Conservation (phyloP, 1,284 basidiomycete genomes). For the Sporisorium scitamineum region DNA sequence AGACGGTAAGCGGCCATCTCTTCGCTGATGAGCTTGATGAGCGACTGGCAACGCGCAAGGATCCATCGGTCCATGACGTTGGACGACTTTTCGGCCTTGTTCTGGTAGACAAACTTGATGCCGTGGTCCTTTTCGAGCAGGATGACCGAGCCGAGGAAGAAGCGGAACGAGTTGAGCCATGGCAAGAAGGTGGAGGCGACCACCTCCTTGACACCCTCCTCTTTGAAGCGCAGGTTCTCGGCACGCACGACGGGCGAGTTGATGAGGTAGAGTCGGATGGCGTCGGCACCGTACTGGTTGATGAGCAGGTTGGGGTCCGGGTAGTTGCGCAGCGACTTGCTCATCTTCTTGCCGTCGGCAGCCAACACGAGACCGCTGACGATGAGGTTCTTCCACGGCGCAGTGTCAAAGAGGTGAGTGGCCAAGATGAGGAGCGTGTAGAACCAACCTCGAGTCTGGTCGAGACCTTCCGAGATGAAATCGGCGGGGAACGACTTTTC, state of each 20-base stretch:
- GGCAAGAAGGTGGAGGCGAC: conserved; percentile 93
- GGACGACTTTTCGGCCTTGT: conserved; percentile 82
- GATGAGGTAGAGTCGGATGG: conserved; percentile 96
- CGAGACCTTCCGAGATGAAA: conserved; percentile 93
- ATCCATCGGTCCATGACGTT: conserved; percentile 99
- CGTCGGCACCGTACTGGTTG: conserved; percentile 93
- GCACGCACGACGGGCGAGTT: conserved; percentile 99
- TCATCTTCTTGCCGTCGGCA: conserved; percentile 99
- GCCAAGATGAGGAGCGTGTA: conserved; percentile 96
- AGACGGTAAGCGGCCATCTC: conserved; percentile 97
- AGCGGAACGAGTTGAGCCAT: conserved; percentile 99
- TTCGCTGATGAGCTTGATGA: conserved; percentile 88
- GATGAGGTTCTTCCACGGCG: conserved; percentile 99
- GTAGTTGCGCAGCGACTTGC: conserved; percentile 96
- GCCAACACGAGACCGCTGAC: conserved; percentile 95
- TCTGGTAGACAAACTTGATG: conserved; percentile 86
- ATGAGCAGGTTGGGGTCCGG: conserved; percentile 96
- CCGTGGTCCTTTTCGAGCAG: conserved; percentile 86
- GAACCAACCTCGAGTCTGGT: conserved; percentile 88
- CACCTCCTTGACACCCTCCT: conserved; percentile 97
- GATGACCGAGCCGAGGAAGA: conserved; percentile 96
- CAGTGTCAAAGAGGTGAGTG: conserved; percentile 90
- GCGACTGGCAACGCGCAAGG: conserved; percentile 93
- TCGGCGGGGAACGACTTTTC: conserved; percentile 93
- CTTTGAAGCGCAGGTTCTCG: conserved; percentile 96